A percentile compares a stretch with the other conserved stretches of the same genome.
phyloP scores from a whole-genome alignment of 805 yeast species.

The Scheffersomyces stipitis region DNA sequence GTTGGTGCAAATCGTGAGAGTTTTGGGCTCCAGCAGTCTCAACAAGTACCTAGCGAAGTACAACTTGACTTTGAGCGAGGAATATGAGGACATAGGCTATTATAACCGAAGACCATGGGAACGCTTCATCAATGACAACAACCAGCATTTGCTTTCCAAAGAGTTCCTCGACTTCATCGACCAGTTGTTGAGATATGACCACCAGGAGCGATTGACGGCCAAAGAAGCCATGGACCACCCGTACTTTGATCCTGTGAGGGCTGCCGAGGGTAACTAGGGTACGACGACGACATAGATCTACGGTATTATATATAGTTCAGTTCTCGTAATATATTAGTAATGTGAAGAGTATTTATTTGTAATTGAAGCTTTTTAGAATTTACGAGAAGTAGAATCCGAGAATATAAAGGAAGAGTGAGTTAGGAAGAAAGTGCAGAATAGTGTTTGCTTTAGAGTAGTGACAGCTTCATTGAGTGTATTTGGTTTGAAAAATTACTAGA shows the following conservation, averaged over 20 bases:
- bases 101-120: constrained; percentile 69
- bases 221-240: constrained; percentile 81
- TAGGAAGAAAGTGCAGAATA: no score
- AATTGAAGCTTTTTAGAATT: no score
- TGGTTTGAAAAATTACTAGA: no score
- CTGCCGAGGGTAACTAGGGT: no score
- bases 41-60: constrained; percentile 66
- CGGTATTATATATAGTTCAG: background rate
- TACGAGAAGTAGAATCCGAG: no score
- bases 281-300: no score
- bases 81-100: constrained; percentile 75
- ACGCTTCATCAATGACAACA: constrained; percentile 55
- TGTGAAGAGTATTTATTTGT: no score
- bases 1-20: constrained; percentile 84
- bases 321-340: background rate
- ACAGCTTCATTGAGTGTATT: no score
- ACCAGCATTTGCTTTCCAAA: constrained; percentile 51
- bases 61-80: constrained; percentile 66
- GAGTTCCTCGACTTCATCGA: constrained; percentile 71
- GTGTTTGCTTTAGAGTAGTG: no score
- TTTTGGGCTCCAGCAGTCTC: constrained; percentile 80
- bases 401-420: no score
- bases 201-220: constrained; percentile 85
- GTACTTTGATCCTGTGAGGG: constrained; percentile 48
- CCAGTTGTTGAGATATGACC: constrained; percentile 75